Base-by-base conservation (phyloP, 2,329 filamentous ascomycete genomes). In the Curvularia sp. region DNA sequence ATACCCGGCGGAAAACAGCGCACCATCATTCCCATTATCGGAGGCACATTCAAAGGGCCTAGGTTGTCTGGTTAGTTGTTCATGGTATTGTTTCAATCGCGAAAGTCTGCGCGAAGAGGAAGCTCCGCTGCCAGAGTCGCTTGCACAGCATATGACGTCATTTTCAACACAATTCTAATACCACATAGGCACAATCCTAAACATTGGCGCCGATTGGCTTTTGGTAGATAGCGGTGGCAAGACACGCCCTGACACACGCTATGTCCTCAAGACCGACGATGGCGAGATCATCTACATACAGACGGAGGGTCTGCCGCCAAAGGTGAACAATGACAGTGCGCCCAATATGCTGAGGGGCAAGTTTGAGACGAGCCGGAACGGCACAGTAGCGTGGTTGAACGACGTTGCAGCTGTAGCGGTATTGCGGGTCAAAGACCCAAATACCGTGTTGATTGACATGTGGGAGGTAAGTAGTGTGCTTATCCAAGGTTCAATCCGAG, bases 151-250 rank as follows among this genome's bases (percentile, higher is more conserved):
- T 32, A 53, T 59, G 61, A 59, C 55, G 53, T 60, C 51, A 61
- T 64, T 15, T 8, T 23, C 1, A 25, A 65, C 30, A 47, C 39
- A 19, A 23, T 28, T 25, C 47, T 55, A 46, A 57, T 30, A 51
- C 28, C 23, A 21, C 23, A 25, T 30, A 72, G 71, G 72, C 42
- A 69, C 61, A 36, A 70, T 78, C 32, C 68, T 77, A 8, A 61
- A 74, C 27, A 55, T 78, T 1, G 77, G 76, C 45, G 76, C 76
- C 12, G 77, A 78, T 51, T 78, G 76, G 76, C 75, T 73, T n/a
- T 56, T 75, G 19, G 71, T 67, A 1, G 69, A 72, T 36, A 59
- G 57, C 6, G 52, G 65, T 4, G 68, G 66, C 8, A 56, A 53
- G 5, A 71, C 74, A 53, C 69, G 67, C 3, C 74, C 76, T 1